Percentiles rank a stretch among this genome's conserved stretches.
Conservation (phyloP, 2,329 filamentous ascomycete genomes). For the Triangularia verruculosa region DNA sequence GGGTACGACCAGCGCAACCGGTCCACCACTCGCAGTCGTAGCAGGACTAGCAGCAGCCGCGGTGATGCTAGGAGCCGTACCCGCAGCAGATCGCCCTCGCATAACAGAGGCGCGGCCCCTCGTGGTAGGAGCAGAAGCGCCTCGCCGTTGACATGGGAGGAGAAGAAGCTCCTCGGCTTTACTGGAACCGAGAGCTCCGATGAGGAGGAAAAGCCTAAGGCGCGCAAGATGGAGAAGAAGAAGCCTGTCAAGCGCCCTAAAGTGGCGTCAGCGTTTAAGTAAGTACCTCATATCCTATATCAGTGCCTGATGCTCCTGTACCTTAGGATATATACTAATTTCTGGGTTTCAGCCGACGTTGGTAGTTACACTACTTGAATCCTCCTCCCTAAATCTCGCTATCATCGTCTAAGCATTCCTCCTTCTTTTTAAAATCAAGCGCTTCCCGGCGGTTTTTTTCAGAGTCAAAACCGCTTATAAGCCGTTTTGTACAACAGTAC, state of each 20-base stretch:
- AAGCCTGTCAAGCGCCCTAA: conserved; percentile 21
- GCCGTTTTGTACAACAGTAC: too few relatives aligned
- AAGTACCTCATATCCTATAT: neutral
- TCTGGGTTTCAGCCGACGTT: neutral
- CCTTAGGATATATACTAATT: neutral
- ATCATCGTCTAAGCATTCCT: too few relatives aligned
- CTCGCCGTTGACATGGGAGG: conserved; percentile 23
- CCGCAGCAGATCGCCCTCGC: conserved; percentile 6
- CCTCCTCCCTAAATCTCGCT: too few relatives aligned
- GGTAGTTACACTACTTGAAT: neutral
- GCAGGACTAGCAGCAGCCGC: conserved; percentile 12
- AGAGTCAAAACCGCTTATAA: too few relatives aligned
- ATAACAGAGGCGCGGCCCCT: neutral
- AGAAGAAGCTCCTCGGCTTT: conserved; percentile 25
- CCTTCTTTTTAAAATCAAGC: too few relatives aligned
- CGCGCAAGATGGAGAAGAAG: conserved; percentile 18
- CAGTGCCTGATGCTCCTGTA: neutral
- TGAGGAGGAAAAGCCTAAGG: conserved; percentile 11
- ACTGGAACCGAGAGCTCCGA: neutral
- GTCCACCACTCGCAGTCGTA: conserved; percentile 19
- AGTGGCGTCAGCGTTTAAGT: conserved; percentile 26
- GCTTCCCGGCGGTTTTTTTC: too few relatives aligned
- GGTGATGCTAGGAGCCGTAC: neutral
- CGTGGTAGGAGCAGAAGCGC: conserved; percentile 20
- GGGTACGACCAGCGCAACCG: conserved; percentile 12